Evolutionary conservation across 2,329 filamentous ascomycete genomes (phyloP).

Genomic region (Zasmidium angulare): DNA sequence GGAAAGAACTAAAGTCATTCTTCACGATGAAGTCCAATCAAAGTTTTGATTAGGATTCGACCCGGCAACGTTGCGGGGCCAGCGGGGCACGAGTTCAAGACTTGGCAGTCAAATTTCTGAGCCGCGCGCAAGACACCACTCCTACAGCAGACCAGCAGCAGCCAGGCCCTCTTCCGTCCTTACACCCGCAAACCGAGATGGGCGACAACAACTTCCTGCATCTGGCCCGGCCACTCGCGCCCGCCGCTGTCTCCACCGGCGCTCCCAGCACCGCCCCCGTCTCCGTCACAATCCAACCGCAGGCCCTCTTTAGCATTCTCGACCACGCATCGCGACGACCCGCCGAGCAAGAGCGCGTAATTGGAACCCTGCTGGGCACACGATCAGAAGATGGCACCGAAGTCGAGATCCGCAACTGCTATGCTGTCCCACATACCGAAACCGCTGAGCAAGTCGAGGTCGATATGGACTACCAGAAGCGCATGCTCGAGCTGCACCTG

Average conservation of each 20-base stretch:
- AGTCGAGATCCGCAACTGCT: constrained; percentile 92
- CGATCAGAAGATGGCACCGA: constrained; percentile 96
- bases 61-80: too few species aligned
- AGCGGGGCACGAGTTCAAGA: too few species aligned
- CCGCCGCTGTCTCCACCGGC: constrained; percentile 74
- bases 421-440: constrained; percentile 97
- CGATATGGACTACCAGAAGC: constrained; percentile 99
- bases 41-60: too few species aligned
- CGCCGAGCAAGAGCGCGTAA: constrained; percentile 89
- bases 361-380: constrained; percentile 89
- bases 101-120: too few species aligned
- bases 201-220: constrained; percentile 80
- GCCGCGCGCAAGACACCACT: too few species aligned
- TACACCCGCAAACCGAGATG: constrained; percentile 24
- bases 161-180: neutral
- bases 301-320: constrained; percentile 69
- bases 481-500: constrained; percentile 93
- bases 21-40: too few species aligned
- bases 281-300: constrained; percentile 90
- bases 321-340: constrained; percentile 94
- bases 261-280: constrained; percentile 80
- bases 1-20: too few species aligned
- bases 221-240: constrained; percentile 86
- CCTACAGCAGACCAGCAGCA: too few species aligned
- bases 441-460: constrained; percentile 98